Evolutionary conservation across 2,329 filamentous ascomycete genomes (phyloP).

Genomic region (Curvularia sp.): DNA sequence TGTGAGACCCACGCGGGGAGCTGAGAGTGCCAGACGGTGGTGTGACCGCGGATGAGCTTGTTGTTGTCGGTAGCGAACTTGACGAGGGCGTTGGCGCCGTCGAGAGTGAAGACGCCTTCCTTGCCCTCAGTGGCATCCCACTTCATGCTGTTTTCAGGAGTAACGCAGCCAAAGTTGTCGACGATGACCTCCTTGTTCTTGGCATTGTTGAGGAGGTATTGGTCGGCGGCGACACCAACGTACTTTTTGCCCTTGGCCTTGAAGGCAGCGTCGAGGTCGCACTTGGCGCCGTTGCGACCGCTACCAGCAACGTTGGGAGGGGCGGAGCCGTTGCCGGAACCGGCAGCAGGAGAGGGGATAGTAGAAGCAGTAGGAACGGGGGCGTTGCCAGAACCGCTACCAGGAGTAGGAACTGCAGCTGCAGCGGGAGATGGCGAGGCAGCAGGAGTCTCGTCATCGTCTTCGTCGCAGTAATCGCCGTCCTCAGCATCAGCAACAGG

Average conservation of each 20-base stretch:
- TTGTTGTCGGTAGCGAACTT: constrained; percentile 64
- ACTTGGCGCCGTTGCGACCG: constrained; percentile 31
- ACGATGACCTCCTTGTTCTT: constrained; percentile 65
- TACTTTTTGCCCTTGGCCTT: constrained; percentile 71
- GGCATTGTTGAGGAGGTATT: constrained; percentile 58
- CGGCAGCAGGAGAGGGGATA: neutral
- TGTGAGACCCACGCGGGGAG: constrained; percentile 64
- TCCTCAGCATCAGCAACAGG: constrained; percentile 1
- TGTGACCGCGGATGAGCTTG: constrained; percentile 69
- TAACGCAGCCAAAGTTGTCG: constrained; percentile 69
- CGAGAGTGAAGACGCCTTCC: constrained; percentile 63
- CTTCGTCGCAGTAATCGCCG: constrained; percentile 2
- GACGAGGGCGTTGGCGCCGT: constrained; percentile 66
- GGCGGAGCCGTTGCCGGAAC: constrained; percentile 5
- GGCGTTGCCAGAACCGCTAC: constrained; percentile 7
- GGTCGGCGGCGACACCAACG: constrained; percentile 66
- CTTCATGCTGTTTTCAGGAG: constrained; percentile 74
- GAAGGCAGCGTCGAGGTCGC: constrained; percentile 61
- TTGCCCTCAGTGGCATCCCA: constrained; percentile 65
- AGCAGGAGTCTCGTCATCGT: constrained; percentile 1
- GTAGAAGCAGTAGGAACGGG: neutral
- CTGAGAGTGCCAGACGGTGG: constrained; percentile 67
- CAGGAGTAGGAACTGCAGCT: constrained; percentile 5
- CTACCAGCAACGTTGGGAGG: constrained; percentile 22
- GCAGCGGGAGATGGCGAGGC: constrained; percentile 13